A percentile compares a stretch with the other conserved stretches of the same genome.
These are phyloP conservation scores for Straminergon stramineum DNA, from an alignment of 225 moss, liverwort and hornwort species.

Conservation along the genomic window DNA sequence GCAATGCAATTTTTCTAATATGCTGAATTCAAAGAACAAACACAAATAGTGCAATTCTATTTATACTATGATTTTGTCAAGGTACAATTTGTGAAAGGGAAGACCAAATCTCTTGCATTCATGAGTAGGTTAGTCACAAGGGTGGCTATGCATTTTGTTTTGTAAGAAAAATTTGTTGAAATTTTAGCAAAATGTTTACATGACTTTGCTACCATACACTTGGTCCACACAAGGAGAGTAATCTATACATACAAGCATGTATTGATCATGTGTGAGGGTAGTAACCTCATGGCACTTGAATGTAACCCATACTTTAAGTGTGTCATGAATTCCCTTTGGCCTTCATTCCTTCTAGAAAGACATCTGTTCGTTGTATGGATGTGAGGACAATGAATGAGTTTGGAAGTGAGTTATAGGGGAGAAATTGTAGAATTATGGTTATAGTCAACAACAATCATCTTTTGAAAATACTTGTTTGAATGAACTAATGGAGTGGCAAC, in stretches of 20 bases:
- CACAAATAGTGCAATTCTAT: background rate
- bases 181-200: background rate
- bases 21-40: accelerated
- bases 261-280: background rate
- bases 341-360: background rate
- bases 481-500: background rate
- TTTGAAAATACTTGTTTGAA: background rate
- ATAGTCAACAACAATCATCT: background rate
- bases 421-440: background rate
- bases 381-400: background rate
- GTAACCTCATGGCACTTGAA: background rate
- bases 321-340: background rate
- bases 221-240: background rate
- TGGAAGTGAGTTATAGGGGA: accelerated
- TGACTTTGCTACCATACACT: background rate
- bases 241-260: background rate
- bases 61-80: background rate
- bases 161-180: background rate
- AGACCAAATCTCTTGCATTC: background rate
- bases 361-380: background rate
- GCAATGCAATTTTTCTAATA: background rate
- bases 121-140: background rate
- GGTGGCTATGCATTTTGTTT: background rate
- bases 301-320: background rate
- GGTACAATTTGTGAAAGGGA: accelerated